phyloP scores from a whole-genome alignment of 306 rosid genomes.

The Hippophae rhamnoides region DNA sequence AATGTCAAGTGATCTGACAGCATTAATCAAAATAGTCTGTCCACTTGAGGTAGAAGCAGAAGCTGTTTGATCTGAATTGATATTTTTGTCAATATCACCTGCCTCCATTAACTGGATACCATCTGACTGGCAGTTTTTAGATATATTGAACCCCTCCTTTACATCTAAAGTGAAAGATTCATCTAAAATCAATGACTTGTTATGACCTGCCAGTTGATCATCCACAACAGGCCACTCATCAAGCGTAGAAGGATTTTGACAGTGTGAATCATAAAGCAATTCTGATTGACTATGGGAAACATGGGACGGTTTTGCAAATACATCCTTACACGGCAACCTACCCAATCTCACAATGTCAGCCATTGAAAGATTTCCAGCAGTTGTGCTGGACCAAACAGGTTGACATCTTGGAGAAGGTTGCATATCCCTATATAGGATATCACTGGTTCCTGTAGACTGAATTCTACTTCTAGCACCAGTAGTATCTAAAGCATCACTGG shows the following conservation, averaged over 20 bases:
- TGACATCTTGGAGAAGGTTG: slow-evolving; percentile 30
- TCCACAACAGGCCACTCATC: slow-evolving; percentile 34
- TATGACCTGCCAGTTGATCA: slow-evolving; percentile 31
- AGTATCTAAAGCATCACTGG: slow-evolving; percentile 44
- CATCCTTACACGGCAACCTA: slow-evolving; percentile 24
- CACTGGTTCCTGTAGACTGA: slow-evolving; percentile 28
- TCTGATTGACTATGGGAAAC: slow-evolving; percentile 28
- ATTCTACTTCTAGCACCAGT: slow-evolving; percentile 22
- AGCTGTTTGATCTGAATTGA: slow-evolving; percentile 18
- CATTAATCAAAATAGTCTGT: slow-evolving; percentile 12
- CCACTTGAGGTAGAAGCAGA: slow-evolving; percentile 25
- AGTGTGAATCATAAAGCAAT: slow-evolving; percentile 12
- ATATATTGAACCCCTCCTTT: slow-evolving; percentile 17
- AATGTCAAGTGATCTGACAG: slow-evolving; percentile 18
- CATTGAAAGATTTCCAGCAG: slow-evolving; percentile 46
- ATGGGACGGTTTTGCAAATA: slow-evolving; percentile 20
- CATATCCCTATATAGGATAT: slow-evolving; percentile 16
- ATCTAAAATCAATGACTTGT: slow-evolving; percentile 10
- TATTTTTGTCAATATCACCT: slow-evolving; percentile 14
- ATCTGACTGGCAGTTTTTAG: slow-evolving; percentile 26
- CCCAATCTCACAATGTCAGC: slow-evolving; percentile 64
- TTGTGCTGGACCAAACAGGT: slow-evolving; percentile 24
- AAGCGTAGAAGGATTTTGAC: slow-evolving; percentile 26
- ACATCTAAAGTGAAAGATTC: slow-evolving; percentile 21
- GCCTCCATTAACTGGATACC: slow-evolving; percentile 21